Percentiles rank a stretch among this genome's conserved stretches.
Conservation (phyloP, 1,284 basidiomycete genomes). For the Xerocomus amazonicus region DNA sequence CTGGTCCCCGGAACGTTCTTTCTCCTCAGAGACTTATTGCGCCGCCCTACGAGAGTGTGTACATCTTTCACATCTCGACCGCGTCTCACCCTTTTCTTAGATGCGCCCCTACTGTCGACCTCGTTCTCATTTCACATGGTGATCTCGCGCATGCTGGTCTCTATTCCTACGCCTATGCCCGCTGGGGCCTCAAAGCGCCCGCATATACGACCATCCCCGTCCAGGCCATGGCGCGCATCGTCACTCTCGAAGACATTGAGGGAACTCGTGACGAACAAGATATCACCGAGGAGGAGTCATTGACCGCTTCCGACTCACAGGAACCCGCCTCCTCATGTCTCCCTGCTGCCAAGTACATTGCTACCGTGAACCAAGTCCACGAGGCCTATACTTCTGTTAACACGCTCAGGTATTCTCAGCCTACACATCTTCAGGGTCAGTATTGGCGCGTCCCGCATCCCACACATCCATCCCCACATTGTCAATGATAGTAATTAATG, state of each 20-base stretch:
- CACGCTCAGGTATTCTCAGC: slow-evolving; percentile 92
- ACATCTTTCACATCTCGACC: slow-evolving; percentile 24
- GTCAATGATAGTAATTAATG: slow-evolving; percentile 2
- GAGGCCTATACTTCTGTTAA: slow-evolving; percentile 93
- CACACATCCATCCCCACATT: slow-evolving; percentile 5
- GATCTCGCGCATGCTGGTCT: slow-evolving; percentile 86
- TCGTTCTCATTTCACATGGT: slow-evolving; percentile 91
- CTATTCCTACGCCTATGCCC: slow-evolving; percentile 86
- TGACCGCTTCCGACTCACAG: slow-evolving; percentile 17
- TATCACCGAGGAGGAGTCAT: slow-evolving; percentile 42
- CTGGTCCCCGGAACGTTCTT: slow-evolving; percentile 61
- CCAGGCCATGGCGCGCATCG: slow-evolving; percentile 93
- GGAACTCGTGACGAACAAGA: slow-evolving; percentile 76
- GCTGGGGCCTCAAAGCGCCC: slow-evolving; percentile 86
- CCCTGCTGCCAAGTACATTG: slow-evolving; percentile 56
- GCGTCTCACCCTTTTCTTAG: slow-evolving; percentile 38
- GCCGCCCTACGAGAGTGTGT: slow-evolving; percentile 60
- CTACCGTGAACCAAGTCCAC: slow-evolving; percentile 84
- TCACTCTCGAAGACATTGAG: slow-evolving; percentile 80
- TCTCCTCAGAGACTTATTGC: slow-evolving; percentile 60
- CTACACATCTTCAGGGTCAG: slow-evolving; percentile 89
- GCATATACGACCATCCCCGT: slow-evolving; percentile 97
- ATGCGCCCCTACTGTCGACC: slow-evolving; percentile 71
- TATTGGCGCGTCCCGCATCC: slow-evolving; percentile 10
- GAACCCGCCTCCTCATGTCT: slow-evolving; percentile 23